Evolutionary conservation across 139 green algal genomes (phyloP).

Genomic region (Bryopsis sp.): DNA sequence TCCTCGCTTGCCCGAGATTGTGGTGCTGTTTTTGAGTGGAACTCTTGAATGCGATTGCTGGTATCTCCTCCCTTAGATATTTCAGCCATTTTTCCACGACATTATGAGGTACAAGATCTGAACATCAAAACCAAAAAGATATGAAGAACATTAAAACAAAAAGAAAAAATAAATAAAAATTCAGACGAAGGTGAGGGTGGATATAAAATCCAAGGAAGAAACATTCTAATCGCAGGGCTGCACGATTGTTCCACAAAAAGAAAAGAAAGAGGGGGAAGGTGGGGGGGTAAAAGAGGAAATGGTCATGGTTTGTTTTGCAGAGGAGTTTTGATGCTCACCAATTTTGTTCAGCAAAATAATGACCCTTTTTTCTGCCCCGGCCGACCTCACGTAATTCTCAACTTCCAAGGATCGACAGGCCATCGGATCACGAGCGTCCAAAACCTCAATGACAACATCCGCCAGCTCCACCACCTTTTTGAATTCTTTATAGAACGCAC

Average conservation of each 20-base stretch:
- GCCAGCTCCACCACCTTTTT: conserved; percentile 79
- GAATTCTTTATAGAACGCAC: conserved; percentile 92
- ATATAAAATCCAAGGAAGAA: too few species aligned
- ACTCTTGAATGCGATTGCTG: conserved; percentile 93
- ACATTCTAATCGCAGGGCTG: too few species aligned
- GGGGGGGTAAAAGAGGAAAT: too few species aligned
- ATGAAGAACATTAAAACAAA: too few species aligned
- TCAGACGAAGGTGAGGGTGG: too few species aligned
- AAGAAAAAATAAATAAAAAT: too few species aligned
- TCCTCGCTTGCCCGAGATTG: conserved; percentile 8
- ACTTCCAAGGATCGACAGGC: conserved; percentile 85
- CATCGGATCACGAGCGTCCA: conserved; percentile 91
- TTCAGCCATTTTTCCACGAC: conserved; percentile 85
- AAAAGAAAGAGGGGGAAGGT: too few species aligned
- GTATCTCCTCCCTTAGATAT: conserved; percentile 89
- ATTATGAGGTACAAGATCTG: conserved; percentile 87
- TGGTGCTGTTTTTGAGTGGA: conserved; percentile 76
- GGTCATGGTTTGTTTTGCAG: too few species aligned
- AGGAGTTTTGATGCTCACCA: conserved; percentile 31
- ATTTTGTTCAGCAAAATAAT: conserved; percentile 99
- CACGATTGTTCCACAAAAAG: too few species aligned
- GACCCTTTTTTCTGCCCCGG: conserved; percentile 79
- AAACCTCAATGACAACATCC: conserved; percentile 90
- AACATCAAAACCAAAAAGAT: too few species aligned
- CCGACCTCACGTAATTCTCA: conserved; percentile 73